These are phyloP conservation scores for Plasmodium adleri DNA, from an alignment of 169 alveolate species.

Conservation along the genomic window DNA sequence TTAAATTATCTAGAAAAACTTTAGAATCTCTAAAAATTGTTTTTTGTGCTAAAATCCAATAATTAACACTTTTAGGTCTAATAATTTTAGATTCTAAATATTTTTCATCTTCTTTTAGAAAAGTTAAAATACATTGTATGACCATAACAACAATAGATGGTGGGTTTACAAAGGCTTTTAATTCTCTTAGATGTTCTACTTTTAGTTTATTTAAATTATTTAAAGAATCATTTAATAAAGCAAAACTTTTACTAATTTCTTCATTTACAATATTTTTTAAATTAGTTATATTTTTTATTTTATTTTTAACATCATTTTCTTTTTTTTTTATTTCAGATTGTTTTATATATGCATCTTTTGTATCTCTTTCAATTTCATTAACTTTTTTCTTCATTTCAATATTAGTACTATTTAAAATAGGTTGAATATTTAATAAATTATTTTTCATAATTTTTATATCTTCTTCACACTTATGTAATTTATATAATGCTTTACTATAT, in stretches of 20 bases:
- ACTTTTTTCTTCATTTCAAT: constrained; percentile 74
- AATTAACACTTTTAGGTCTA: constrained; percentile 45
- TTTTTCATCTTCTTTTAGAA: constrained; percentile 72
- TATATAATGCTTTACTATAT: constrained; percentile 59
- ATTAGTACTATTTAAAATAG: constrained; percentile 60
- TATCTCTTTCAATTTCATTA: constrained; percentile 64
- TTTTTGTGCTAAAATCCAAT: constrained; percentile 75
- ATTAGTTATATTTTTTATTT: constrained; percentile 48
- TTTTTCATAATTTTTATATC: constrained; percentile 69
- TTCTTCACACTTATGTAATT: constrained; percentile 59
- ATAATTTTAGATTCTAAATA: constrained; percentile 54
- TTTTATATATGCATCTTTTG: constrained; percentile 59
- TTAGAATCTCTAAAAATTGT: constrained; percentile 72
- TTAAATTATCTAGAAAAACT: constrained; percentile 53
- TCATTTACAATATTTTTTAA: constrained; percentile 69
- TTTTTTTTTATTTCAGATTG: constrained; percentile 65
- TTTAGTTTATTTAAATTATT: constrained; percentile 61
- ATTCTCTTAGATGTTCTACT: constrained; percentile 75
- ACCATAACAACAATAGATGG: constrained; percentile 72
- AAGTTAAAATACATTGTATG: constrained; percentile 67
- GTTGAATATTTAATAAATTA: constrained; percentile 60
- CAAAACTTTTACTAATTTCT: constrained; percentile 74
- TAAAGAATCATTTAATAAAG: constrained; percentile 54
- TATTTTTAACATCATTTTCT: constrained; percentile 67
- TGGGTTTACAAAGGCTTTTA: constrained; percentile 73